phyloP scores from a whole-genome alignment of 176 grass and related monocot species.

The Triticum dicoccoides region DNA sequence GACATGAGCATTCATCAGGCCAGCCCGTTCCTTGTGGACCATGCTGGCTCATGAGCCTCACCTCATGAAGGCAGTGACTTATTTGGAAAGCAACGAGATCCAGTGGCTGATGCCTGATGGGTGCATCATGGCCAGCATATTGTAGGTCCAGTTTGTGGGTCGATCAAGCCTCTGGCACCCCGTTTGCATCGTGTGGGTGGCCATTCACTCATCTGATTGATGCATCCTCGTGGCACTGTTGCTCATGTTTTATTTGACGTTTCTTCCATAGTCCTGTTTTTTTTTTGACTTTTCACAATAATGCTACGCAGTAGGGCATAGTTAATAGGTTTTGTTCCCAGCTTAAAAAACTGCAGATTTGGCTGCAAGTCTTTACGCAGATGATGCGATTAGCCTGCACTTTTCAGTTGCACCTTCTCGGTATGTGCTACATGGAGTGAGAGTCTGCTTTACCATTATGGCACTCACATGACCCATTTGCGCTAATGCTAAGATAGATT shows the following conservation, averaged over 20 bases:
- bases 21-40: conserved; percentile 39
- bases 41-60: conserved; percentile 32
- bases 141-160: conserved; percentile 38
- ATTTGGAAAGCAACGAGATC: conserved; percentile 45
- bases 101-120: conserved; percentile 37
- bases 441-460: conserved; percentile 48
- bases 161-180: conserved; percentile 17
- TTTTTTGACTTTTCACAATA: conserved; percentile 14
- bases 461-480: conserved; percentile 51
- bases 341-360: conserved; percentile 18
- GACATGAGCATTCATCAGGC: conserved; percentile 30
- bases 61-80: conserved; percentile 48
- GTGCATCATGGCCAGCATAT: conserved; percentile 49
- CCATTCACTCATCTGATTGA: conserved; percentile 8
- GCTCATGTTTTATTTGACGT: conserved; percentile 13
- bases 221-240: background rate
- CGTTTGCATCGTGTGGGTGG: conserved; percentile 2
- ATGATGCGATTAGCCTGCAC: conserved; percentile 42
- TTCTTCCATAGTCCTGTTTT: conserved; percentile 24
- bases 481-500: conserved; percentile 30
- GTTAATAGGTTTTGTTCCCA: conserved; percentile 22
- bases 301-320: background rate
- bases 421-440: conserved; percentile 28
- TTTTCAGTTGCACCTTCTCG: conserved; percentile 32
- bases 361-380: conserved; percentile 13